Evolutionary conservation across 495 filamentous ascomycete species (phyloP), one percentile per base, ranked within the genome.

Genomic region (Halenospora varia): DNA sequence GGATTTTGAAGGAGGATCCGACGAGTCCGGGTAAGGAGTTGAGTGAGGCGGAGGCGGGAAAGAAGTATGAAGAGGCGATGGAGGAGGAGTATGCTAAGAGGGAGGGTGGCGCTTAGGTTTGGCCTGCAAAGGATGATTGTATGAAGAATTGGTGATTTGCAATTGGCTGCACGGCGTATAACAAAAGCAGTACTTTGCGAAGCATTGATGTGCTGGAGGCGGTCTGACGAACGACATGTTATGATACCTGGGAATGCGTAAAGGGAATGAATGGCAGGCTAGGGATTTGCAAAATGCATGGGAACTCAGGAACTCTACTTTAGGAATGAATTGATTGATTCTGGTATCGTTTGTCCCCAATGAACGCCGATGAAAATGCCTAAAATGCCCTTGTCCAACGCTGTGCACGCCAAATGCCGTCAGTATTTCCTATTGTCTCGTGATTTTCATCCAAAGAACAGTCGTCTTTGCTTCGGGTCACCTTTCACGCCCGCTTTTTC

Each of bases 1-100:
- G 91, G 2, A 89, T 96, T 48, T 72, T 90, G 51, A 75, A 77
- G 18, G 85, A 86, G 59, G 84, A 87, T 56, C 79, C 79, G 9
- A 77, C 77, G 48, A 74, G 73, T 3, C 64, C 76, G 15, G 54
- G 19, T 53, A 48, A 50, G 4, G 26, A 50, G 19, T 48, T 48
- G 48, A 25, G 35, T 3, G 15, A 52, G 19, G 54, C 15, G 0
- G 42, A 26, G 42, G 18, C 10, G 0, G 57, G 52, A 10, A 54
- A 42, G 26, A n/a, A 23, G 24, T 65, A 62, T 39, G 62, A 65
- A 54, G 55, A 62, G 61, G 57, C 48, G 18, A 70, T 72, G 6
- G 66, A 69, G 52, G 68, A 72, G 10, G 70, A 72, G 46, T 72
- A 72, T 55, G 70, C 70, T 18, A 72, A 72, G 58, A 53, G 70